These are phyloP conservation scores for Pleurotus platypus DNA, from an alignment of 768 basidiomycete genomes.

Conservation along the genomic window DNA sequence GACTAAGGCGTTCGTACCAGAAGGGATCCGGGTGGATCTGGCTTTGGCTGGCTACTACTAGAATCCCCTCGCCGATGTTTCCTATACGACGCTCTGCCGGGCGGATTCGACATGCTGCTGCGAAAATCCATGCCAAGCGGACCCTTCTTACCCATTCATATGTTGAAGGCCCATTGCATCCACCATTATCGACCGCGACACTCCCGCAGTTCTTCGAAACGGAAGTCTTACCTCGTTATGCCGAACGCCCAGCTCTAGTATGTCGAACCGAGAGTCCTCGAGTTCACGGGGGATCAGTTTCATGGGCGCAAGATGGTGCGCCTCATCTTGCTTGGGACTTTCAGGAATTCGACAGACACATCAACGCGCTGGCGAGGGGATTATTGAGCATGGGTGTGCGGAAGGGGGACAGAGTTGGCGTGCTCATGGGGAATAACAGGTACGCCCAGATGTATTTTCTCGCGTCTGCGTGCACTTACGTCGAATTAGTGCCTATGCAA, in stretches of 20 bases:
- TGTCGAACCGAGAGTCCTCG: constrained; percentile 56
- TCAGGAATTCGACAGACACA: constrained; percentile 62
- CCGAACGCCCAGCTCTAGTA: constrained; percentile 57
- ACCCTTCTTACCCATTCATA: constrained; percentile 41
- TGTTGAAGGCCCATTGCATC: constrained; percentile 53
- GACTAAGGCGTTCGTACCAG: too few relatives aligned
- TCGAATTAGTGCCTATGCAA: constrained; percentile 62
- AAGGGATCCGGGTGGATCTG: too few relatives aligned
- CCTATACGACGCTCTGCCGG: background rate
- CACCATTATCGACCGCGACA: constrained; percentile 53
- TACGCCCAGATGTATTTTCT: constrained; percentile 20
- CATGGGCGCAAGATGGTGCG: constrained; percentile 26
- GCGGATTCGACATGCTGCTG: background rate
- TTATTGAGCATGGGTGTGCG: constrained; percentile 64
- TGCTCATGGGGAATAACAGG: constrained; percentile 88
- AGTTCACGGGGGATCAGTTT: constrained; percentile 58
- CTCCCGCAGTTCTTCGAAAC: constrained; percentile 59
- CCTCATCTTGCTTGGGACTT: constrained; percentile 72
- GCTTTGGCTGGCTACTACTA: too few relatives aligned
- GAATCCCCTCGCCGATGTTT: too few relatives aligned
- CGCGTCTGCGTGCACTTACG: background rate
- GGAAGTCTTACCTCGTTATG: constrained; percentile 48
- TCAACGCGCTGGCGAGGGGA: constrained; percentile 67
- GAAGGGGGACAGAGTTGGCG: constrained; percentile 75
- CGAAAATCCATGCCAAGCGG: constrained; percentile 6